Percentiles rank a stretch among this genome's conserved stretches.
Conservation (phyloP, 2,329 filamentous ascomycete species). For the Colletotrichum melonis region DNA sequence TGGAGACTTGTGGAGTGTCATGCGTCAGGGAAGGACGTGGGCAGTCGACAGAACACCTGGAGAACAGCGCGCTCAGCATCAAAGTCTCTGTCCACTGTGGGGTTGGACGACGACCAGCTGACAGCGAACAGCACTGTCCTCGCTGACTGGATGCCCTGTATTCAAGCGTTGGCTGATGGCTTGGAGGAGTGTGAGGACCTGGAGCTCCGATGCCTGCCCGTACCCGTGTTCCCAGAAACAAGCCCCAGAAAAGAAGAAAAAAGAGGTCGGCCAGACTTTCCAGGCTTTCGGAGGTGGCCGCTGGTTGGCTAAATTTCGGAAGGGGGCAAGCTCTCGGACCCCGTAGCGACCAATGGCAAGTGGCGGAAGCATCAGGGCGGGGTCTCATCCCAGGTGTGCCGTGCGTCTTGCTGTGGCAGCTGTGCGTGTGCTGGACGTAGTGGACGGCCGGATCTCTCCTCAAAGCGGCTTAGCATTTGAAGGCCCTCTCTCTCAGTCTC, state of each 20-base stretch:
- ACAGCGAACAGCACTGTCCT: not conserved
- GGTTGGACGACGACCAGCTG: slow-evolving; percentile 1
- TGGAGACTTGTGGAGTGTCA: slow-evolving; percentile 7
- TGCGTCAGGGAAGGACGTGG: slow-evolving; percentile 27
- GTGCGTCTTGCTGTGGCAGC: not conserved
- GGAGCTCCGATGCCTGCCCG: not conserved
- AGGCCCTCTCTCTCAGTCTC: not conserved
- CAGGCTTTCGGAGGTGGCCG: not conserved
- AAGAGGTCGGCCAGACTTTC: not conserved
- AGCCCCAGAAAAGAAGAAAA: not conserved
- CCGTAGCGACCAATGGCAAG: slow-evolving; percentile 13
- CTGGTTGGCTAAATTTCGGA: not conserved
- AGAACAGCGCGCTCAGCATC: slow-evolving; percentile 7
- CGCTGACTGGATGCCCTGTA: not conserved
- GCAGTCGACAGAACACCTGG: slow-evolving; percentile 30
- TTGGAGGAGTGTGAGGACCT: not conserved
- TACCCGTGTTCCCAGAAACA: not conserved
- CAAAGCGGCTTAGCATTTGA: slow-evolving; percentile 27
- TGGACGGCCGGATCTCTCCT: not conserved
- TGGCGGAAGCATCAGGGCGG: slow-evolving; percentile 9
- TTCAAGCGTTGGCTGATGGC: not conserved
- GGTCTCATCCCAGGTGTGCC: slow-evolving; percentile 14
- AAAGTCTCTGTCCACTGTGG: slow-evolving; percentile 16
- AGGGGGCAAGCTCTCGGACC: slow-evolving; percentile 24
- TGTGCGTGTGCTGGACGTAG: slow-evolving; percentile 14